A percentile compares a stretch with the other conserved stretches of the same genome.
Conservation (phyloP, 306 rosid genomes). For the cucumber (Cucumis sativus) region Cucumber_9930_V3 NC_026656.2:18685501-18686000, state of each 20-base stretch:
- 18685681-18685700: conserved; percentile 16
- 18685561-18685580: conserved; percentile 7
- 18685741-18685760: conserved; percentile 23
- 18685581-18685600: not conserved
- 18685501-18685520: conserved; percentile 55
- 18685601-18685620: not conserved
- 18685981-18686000: not conserved
- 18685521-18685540: conserved; percentile 62
- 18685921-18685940: not conserved
- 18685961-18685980: not conserved
- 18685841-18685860: conserved; percentile 6
- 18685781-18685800: conserved; percentile 87
- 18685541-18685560: conserved; percentile 54
- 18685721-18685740: conserved; percentile 38
- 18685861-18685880: not conserved
- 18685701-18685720: conserved; percentile 27
- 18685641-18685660: not conserved
- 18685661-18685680: not conserved
- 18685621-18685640: not conserved
- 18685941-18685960: not conserved
- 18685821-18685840: conserved; percentile 75
- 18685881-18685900: not conserved
- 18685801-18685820: conserved; percentile 81
- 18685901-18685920: not conserved
- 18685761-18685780: conserved; percentile 45